phyloP scores from a whole-genome alignment of 176 grass and related monocot genomes.

The Musa itinerans region DNA sequence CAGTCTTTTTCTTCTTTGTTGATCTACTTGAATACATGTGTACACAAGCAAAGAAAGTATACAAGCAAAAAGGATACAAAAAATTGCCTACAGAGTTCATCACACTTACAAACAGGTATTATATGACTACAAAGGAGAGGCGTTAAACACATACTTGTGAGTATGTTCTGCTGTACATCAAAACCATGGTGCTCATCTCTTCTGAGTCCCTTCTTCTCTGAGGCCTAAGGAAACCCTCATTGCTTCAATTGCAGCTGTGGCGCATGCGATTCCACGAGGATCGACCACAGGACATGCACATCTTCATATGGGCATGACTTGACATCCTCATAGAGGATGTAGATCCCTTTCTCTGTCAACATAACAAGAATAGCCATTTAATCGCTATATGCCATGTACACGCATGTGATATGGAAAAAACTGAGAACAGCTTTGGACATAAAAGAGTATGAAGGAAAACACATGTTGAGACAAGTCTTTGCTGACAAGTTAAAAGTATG shows the following conservation, averaged over 20 bases:
- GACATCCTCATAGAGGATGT: slow-evolving; percentile 95
- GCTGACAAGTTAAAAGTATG: too few relatives aligned
- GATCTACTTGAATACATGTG: not conserved
- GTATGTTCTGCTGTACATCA: not conserved
- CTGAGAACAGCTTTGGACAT: too few relatives aligned
- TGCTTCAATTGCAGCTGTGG: slow-evolving; percentile 53
- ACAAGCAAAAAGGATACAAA: not conserved
- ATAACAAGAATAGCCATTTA: not conserved
- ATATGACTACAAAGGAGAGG: not conserved
- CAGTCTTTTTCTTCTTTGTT: too few relatives aligned
- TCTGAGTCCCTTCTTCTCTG: not conserved
- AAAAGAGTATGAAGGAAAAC: too few relatives aligned
- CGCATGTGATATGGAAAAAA: too few relatives aligned
- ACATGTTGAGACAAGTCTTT: too few relatives aligned
- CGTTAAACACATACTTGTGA: not conserved
- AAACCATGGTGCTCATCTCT: not conserved
- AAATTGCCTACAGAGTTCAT: not conserved
- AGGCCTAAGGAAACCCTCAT: slow-evolving; percentile 31
- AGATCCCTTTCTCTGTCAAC: slow-evolving; percentile 61
- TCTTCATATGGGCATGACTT: slow-evolving; percentile 95
- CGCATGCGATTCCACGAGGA: slow-evolving; percentile 78
- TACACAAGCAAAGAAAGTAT: not conserved
- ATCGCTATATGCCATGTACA: too few relatives aligned
- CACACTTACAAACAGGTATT: not conserved
- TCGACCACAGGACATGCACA: slow-evolving; percentile 92